Conservation (phyloP, 495 filamentous ascomycete genomes). For the Geopyxis carbonaria region DNA sequence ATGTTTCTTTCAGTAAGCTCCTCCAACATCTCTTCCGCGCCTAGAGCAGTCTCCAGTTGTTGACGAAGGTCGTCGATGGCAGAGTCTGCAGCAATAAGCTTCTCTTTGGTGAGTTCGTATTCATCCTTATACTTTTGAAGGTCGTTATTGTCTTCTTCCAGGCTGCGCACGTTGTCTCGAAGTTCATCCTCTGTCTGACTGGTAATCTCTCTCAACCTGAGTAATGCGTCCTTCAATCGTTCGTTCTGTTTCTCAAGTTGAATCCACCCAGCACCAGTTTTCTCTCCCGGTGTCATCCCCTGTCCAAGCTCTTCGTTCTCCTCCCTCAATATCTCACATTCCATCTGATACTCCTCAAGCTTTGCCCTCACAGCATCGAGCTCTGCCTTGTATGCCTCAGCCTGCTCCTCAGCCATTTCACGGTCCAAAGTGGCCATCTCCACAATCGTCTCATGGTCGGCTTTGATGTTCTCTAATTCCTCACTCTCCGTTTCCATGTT, state of each 20-base stretch:
- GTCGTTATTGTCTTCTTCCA: slow-evolving; percentile 65
- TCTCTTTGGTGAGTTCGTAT: slow-evolving; percentile 51
- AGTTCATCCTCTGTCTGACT: slow-evolving; percentile 72
- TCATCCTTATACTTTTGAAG: slow-evolving; percentile 52
- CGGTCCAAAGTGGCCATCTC: slow-evolving; percentile 81
- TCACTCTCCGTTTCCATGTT: slow-evolving; percentile 53
- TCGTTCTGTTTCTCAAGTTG: slow-evolving; percentile 85
- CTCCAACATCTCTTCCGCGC: slow-evolving; percentile 85
- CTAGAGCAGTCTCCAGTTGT: slow-evolving; percentile 74
- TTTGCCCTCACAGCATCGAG: slow-evolving; percentile 57
- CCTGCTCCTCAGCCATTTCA: slow-evolving; percentile 91
- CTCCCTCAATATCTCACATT: slow-evolving; percentile 70
- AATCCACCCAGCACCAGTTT: slow-evolving; percentile 67
- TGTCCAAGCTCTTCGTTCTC: slow-evolving; percentile 69
- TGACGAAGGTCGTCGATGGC: slow-evolving; percentile 72
- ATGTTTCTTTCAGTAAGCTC: slow-evolving; percentile 74
- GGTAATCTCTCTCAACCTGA: slow-evolving; percentile 69
- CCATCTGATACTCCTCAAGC: slow-evolving; percentile 69
- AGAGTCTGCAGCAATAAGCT: slow-evolving; percentile 52
- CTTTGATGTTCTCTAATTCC: slow-evolving; percentile 52
- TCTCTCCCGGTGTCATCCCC: slow-evolving; percentile 77
- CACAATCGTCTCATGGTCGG: slow-evolving; percentile 64
- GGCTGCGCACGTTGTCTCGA: slow-evolving; percentile 52
- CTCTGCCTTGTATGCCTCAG: slow-evolving; percentile 63
- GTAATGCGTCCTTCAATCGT: slow-evolving; percentile 66